Conservation (phyloP, 352 stramenopile species). For the Phytophthora syringae region DNA sequence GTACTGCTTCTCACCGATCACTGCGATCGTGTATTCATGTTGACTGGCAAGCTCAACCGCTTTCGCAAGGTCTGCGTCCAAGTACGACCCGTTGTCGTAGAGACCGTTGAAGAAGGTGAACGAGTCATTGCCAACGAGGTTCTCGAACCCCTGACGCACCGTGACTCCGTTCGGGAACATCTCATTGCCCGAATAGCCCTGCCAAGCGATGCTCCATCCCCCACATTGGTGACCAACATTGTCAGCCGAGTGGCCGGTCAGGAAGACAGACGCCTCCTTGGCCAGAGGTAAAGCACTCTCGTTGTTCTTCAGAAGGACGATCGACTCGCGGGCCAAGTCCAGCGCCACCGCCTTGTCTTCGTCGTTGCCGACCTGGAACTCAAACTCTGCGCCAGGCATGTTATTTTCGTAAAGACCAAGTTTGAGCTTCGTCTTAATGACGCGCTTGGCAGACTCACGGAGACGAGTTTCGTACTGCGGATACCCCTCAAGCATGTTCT, state of each 20-base stretch:
- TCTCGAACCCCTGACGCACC: conserved; percentile 55
- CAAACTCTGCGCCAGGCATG: conserved; percentile 48
- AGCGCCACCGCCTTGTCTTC: conserved; percentile 58
- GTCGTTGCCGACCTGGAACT: conserved; percentile 45
- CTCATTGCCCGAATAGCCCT: conserved; percentile 68
- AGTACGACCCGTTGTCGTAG: conserved; percentile 57
- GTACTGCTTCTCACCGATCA: conserved; percentile 76
- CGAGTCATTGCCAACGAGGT: conserved; percentile 28
- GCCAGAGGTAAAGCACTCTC: conserved; percentile 52
- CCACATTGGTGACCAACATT: conserved; percentile 70
- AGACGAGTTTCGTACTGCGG: conserved; percentile 47
- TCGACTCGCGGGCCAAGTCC: conserved; percentile 69
- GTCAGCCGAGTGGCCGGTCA: no score
- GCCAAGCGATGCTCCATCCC: conserved; percentile 85
- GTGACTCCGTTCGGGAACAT: conserved; percentile 61
- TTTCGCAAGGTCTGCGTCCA: conserved; percentile 45
- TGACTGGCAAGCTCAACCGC: conserved; percentile 51
- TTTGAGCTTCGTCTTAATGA: conserved; percentile 73
- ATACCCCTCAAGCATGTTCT: conserved; percentile 45
- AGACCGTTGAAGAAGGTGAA: conserved; percentile 62
- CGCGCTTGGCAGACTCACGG: conserved; percentile 53
- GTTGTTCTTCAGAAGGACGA: conserved; percentile 83
- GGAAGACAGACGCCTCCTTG: no score
- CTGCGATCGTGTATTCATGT: conserved; percentile 69
- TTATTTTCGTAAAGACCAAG: conserved; percentile 71